A percentile compares a stretch with the other conserved stretches of the same genome.
Evolutionary conservation across 2,329 filamentous ascomycete species (phyloP).

Genomic region (Chaetomium olivaceum): DNA sequence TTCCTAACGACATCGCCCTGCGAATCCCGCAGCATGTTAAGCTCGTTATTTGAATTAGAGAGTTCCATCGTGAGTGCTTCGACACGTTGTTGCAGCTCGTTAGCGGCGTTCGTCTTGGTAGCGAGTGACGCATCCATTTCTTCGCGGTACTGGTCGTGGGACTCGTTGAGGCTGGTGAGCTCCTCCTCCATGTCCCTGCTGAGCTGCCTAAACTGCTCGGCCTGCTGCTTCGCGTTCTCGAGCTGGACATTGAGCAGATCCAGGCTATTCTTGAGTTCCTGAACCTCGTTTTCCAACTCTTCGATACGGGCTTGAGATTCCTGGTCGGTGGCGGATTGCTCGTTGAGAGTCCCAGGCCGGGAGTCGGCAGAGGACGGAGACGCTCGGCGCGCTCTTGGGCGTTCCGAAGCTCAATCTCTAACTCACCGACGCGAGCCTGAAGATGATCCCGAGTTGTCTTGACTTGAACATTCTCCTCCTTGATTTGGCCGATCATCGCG

Average conservation of each 20-base stretch:
- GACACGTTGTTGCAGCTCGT: slow-evolving; percentile 78
- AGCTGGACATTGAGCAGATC: slow-evolving; percentile 79
- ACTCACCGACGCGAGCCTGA: slow-evolving; percentile 82
- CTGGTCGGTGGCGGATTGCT: slow-evolving; percentile 41
- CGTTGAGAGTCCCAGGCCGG: slow-evolving; percentile 46
- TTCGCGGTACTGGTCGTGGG: slow-evolving; percentile 83
- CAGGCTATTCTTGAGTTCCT: slow-evolving; percentile 83
- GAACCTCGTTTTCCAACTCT: slow-evolving; percentile 79
- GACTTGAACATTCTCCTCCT: slow-evolving; percentile 81
- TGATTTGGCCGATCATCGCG: slow-evolving; percentile 72
- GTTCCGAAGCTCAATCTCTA: slow-evolving; percentile 82
- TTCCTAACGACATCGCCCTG: slow-evolving; percentile 72
- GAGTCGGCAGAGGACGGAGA: slow-evolving; percentile 75
- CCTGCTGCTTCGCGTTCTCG: slow-evolving; percentile 76
- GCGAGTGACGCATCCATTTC: slow-evolving; percentile 76
- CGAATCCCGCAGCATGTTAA: slow-evolving; percentile 76
- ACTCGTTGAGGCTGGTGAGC: slow-evolving; percentile 73
- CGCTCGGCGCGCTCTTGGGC: slow-evolving; percentile 85
- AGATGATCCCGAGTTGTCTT: slow-evolving; percentile 90
- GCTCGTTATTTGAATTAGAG: slow-evolving; percentile 75
- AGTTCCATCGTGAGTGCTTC: slow-evolving; percentile 84
- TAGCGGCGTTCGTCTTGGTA: slow-evolving; percentile 77
- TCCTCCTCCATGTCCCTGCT: slow-evolving; percentile 87
- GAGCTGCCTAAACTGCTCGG: slow-evolving; percentile 85
- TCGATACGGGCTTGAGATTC: slow-evolving; percentile 65